Percentiles rank a stretch among this genome's conserved stretches.
phyloP scores from a whole-genome alignment of 108 stramenopile species.

The Phaeodactylum tricornutum region DNA sequence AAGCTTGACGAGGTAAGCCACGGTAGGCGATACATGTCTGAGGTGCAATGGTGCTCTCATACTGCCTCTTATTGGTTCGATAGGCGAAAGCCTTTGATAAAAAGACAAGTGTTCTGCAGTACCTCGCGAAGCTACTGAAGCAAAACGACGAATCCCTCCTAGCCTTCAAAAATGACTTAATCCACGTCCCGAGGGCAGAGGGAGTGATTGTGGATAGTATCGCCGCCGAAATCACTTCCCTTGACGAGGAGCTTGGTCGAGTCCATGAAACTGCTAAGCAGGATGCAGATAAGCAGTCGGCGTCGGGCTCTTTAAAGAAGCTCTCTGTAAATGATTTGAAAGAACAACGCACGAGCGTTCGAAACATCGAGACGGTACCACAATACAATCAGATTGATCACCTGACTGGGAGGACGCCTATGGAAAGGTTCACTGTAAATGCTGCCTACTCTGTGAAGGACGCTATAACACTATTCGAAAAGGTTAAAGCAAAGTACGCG shows the following conservation, averaged over 20 bases:
- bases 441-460: constrained; percentile 39
- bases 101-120: constrained; percentile 92
- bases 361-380: constrained; percentile 21
- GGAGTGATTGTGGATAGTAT: constrained; percentile 49
- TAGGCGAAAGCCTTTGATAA: constrained; percentile 94
- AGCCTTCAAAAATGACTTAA: constrained; percentile 56
- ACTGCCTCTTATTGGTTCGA: constrained; percentile 2
- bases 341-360: constrained; percentile 53
- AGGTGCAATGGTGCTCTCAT: not conserved
- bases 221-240: constrained; percentile 41
- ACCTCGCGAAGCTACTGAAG: constrained; percentile 72
- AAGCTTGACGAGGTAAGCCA: constrained; percentile 83
- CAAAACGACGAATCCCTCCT: constrained; percentile 56
- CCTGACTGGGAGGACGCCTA: constrained; percentile 38
- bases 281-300: constrained; percentile 43
- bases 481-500: constrained; percentile 52
- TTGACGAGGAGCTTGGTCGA: constrained; percentile 39
- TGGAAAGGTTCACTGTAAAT: constrained; percentile 62
- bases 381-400: constrained; percentile 59
- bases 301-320: constrained; percentile 20
- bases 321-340: constrained; percentile 38
- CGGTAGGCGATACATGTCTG: not conserved
- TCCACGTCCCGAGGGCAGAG: constrained; percentile 43
- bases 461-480: constrained; percentile 30
- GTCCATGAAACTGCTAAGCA: constrained; percentile 41